Conservation (phyloP, 768 basidiomycete species). For the Hygrocybe coccinea region DNA sequence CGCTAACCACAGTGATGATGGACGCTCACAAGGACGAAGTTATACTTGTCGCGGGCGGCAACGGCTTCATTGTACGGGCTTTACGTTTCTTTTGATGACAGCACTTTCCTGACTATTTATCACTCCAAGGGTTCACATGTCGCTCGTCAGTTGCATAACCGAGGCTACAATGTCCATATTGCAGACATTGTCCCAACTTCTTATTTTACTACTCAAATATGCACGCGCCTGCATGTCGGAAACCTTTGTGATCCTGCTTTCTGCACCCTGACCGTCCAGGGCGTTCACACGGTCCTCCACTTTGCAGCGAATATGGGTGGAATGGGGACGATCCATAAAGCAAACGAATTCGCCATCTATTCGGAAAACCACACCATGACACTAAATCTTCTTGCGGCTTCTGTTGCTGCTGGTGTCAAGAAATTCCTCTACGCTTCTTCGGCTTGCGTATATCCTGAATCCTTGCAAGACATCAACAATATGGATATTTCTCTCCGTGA, state of each 20-base stretch:
- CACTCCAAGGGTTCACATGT: slow-evolving; percentile 48
- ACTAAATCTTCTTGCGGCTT: slow-evolving; percentile 40
- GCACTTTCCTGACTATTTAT: background rate
- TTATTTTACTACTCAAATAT: slow-evolving; percentile 19
- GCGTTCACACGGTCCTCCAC: slow-evolving; percentile 45
- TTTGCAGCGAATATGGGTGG: slow-evolving; percentile 62
- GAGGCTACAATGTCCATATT: slow-evolving; percentile 37
- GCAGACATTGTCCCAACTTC: slow-evolving; percentile 35
- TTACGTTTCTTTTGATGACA: background rate
- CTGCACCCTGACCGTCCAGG: slow-evolving; percentile 36
- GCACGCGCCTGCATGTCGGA: slow-evolving; percentile 36
- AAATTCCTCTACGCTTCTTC: slow-evolving; percentile 54
- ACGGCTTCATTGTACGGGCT: slow-evolving; percentile 49
- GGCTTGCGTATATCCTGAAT: slow-evolving; percentile 53
- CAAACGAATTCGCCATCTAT: slow-evolving; percentile 48
- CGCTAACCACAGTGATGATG: background rate
- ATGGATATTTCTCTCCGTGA: slow-evolving; percentile 44
- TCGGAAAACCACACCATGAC: slow-evolving; percentile 48
- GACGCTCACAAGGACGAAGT: background rate
- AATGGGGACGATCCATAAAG: slow-evolving; percentile 55
- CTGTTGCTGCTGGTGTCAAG: slow-evolving; percentile 34
- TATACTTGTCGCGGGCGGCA: slow-evolving; percentile 31
- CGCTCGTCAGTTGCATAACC: slow-evolving; percentile 33
- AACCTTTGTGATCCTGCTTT: slow-evolving; percentile 42
- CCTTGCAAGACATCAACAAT: slow-evolving; percentile 31